A percentile compares a stretch with the other conserved stretches of the same genome.
These are phyloP conservation scores for Emergomyces pasteurianus DNA, from an alignment of 2,329 filamentous ascomycete genomes.

Conservation along the genomic window DNA sequence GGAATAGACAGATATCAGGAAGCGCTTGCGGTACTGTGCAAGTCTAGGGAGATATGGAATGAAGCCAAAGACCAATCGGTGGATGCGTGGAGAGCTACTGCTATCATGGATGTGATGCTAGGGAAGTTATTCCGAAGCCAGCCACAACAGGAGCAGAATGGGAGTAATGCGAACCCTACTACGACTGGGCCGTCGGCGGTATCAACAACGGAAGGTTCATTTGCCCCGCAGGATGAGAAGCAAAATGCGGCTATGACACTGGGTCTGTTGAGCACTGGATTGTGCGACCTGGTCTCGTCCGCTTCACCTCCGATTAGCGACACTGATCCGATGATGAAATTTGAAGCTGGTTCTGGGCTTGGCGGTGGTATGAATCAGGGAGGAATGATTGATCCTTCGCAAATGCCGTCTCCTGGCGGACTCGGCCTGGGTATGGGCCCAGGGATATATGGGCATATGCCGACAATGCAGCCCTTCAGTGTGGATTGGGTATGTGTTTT, in stretches of 20 bases:
- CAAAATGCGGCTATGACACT: slow-evolving; percentile 58
- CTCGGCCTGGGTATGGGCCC: slow-evolving; percentile 37
- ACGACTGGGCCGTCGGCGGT: not conserved
- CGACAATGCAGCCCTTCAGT: slow-evolving; percentile 43
- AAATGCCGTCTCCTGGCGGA: slow-evolving; percentile 28
- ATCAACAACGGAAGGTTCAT: slow-evolving; percentile 8
- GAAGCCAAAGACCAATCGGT: slow-evolving; percentile 64
- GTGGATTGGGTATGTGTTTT: slow-evolving; percentile 48
- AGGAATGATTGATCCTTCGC: slow-evolving; percentile 17
- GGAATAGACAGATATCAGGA: slow-evolving; percentile 37
- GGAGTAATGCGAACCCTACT: slow-evolving; percentile 17
- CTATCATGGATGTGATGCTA: slow-evolving; percentile 72
- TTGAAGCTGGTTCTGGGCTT: not conserved
- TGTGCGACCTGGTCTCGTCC: slow-evolving; percentile 37
- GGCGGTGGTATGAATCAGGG: slow-evolving; percentile 1
- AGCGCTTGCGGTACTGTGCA: slow-evolving; percentile 65
- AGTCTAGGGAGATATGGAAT: slow-evolving; percentile 68
- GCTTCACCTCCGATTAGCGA: slow-evolving; percentile 18
- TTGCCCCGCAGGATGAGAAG: slow-evolving; percentile 43
- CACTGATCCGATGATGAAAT: slow-evolving; percentile 22
- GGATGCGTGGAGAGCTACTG: slow-evolving; percentile 79
- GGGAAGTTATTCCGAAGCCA: slow-evolving; percentile 46
- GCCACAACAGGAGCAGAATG: slow-evolving; percentile 5
- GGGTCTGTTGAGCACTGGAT: slow-evolving; percentile 54
- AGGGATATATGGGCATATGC: slow-evolving; percentile 43